phyloP scores from a whole-genome alignment of 106 monocot species.

The Apostasia ramifera region DNA sequence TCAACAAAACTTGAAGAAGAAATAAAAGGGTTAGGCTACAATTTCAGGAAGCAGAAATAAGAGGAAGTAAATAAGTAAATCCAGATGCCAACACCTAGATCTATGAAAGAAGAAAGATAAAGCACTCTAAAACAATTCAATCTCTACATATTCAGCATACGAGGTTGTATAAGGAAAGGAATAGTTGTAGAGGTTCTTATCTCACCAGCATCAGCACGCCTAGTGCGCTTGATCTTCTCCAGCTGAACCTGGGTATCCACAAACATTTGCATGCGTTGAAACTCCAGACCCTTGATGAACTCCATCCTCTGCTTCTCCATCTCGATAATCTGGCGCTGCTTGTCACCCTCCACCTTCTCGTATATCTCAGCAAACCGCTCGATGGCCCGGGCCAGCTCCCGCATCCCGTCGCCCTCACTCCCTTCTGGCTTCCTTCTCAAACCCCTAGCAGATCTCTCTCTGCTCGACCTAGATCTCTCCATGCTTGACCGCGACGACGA shows the following conservation, averaged over 20 bases:
- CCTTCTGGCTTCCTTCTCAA: slow-evolving; percentile 19
- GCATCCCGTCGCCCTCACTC: slow-evolving; percentile 35
- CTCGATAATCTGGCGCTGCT: slow-evolving; percentile 74
- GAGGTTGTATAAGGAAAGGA: neutral
- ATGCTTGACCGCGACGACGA: slow-evolving; percentile 21
- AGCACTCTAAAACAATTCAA: neutral
- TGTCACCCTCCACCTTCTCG: slow-evolving; percentile 69
- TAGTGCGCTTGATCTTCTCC: slow-evolving; percentile 39
- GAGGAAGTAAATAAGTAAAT: too few relatives aligned
- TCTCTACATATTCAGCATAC: neutral
- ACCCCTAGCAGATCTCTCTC: slow-evolving; percentile 9
- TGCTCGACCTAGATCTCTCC: slow-evolving; percentile 16
- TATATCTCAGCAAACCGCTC: slow-evolving; percentile 66
- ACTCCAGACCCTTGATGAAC: slow-evolving; percentile 73
- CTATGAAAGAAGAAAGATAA: too few relatives aligned
- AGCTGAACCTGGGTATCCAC: slow-evolving; percentile 69
- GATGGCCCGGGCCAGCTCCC: slow-evolving; percentile 61
- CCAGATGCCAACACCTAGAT: too few relatives aligned
- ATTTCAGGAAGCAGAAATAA: too few relatives aligned
- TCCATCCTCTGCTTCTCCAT: slow-evolving; percentile 97
- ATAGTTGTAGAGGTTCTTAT: neutral
- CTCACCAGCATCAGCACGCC: slow-evolving; percentile 8
- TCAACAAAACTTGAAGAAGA: too few relatives aligned
- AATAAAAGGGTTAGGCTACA: too few relatives aligned
- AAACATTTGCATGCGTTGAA: slow-evolving; percentile 83